These are phyloP conservation scores for Suillus paluster DNA, from an alignment of 768 basidiomycete genomes.

Conservation along the genomic window DNA sequence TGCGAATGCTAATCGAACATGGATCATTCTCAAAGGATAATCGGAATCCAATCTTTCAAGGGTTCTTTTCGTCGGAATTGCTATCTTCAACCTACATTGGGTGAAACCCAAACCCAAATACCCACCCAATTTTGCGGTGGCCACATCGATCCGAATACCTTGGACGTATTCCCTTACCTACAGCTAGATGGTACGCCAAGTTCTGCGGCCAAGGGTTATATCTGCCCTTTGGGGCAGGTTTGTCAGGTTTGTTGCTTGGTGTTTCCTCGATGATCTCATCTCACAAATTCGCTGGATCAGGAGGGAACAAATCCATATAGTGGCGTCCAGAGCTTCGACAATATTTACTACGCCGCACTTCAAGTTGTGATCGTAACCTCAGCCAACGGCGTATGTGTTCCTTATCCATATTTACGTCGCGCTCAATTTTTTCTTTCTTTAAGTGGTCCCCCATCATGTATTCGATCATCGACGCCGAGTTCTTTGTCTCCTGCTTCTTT, in stretches of 20 bases:
- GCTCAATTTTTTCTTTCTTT: neutral
- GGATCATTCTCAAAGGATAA: conserved; percentile 52
- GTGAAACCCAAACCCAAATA: conserved; percentile 52
- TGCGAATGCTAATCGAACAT: neutral
- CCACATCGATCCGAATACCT: conserved; percentile 62
- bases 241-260: conserved; percentile 60
- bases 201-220: conserved; percentile 73
- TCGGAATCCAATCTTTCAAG: conserved; percentile 93
- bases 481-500: conserved; percentile 84
- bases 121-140: conserved; percentile 77
- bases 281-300: conserved; percentile 35
- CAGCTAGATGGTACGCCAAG: conserved; percentile 40
- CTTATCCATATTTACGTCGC: conserved; percentile 1
- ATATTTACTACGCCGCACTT: conserved; percentile 77
- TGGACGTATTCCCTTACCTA: conserved; percentile 50
- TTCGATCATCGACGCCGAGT: conserved; percentile 85
- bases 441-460: conserved; percentile 90
- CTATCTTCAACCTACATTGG: conserved; percentile 55
- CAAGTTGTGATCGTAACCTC: conserved; percentile 88
- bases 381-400: conserved; percentile 66
- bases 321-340: conserved; percentile 84
- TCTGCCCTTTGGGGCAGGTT: conserved; percentile 85
- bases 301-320: conserved; percentile 67
- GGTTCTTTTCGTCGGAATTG: conserved; percentile 78
- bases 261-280: neutral